These are phyloP conservation scores for Ananas comosus DNA, from an alignment of 176 grass and related monocot genomes.

Conservation along the genomic window DNA sequence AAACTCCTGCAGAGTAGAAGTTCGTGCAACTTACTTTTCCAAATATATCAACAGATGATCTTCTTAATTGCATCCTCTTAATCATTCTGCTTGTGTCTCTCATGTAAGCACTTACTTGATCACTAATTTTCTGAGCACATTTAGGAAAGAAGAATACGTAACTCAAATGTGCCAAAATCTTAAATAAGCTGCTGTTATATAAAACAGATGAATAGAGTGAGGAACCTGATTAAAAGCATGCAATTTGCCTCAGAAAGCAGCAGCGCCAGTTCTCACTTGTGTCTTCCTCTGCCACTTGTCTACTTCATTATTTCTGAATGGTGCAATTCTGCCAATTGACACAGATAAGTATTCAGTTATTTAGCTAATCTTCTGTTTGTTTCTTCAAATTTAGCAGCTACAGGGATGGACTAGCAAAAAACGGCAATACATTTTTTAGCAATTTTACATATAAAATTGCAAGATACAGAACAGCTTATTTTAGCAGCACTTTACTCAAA, in stretches of 20 bases:
- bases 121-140: conserved; percentile 59
- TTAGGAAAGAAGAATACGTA: background rate
- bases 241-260: conserved; percentile 84
- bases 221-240: conserved; percentile 87
- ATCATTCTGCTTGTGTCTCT: conserved; percentile 93
- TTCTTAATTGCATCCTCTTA: conserved; percentile 67
- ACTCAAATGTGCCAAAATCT: background rate
- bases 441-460: too few species aligned
- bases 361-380: background rate
- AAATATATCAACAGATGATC: conserved; percentile 50
- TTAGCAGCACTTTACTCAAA: too few species aligned
- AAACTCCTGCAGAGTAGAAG: conserved; percentile 5
- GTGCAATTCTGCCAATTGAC: conserved; percentile 47
- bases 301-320: conserved; percentile 59
- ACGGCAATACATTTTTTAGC: background rate
- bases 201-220: background rate
- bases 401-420: background rate
- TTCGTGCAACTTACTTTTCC: conserved; percentile 49
- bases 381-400: background rate
- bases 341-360: background rate
- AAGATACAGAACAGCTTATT: too few species aligned
- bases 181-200: background rate
- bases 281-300: conserved; percentile 98
- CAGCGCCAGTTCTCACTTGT: conserved; percentile 70
- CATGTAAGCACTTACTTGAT: conserved; percentile 81